Percentiles rank a stretch among this genome's conserved stretches.
Conservation (phyloP, 108 stramenopile species). For the Cyclotella atomus region DNA sequence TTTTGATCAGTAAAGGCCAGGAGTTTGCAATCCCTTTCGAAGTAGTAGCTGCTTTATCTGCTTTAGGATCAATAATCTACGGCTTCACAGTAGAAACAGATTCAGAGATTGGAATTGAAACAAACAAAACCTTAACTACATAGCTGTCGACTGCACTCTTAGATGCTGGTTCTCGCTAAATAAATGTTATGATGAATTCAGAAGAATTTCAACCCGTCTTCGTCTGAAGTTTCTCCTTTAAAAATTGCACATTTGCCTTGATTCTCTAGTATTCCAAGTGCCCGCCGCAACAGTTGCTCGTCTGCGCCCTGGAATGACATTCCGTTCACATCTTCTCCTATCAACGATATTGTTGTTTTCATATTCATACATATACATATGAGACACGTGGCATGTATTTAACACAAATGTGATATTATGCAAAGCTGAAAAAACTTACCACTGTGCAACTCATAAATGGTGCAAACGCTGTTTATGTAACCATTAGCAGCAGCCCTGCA, state of each 20-base stretch:
- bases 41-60: conserved; percentile 34
- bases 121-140: not conserved
- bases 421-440: no score
- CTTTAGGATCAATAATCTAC: conserved; percentile 33
- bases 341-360: not conserved
- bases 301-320: conserved; percentile 89
- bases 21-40: conserved; percentile 40
- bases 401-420: not conserved
- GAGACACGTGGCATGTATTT: not conserved
- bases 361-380: not conserved
- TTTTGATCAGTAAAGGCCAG: not conserved
- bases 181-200: no score
- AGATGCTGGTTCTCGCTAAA: no score
- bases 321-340: conserved; percentile 88
- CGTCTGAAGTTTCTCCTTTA: conserved; percentile 79
- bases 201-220: conserved; percentile 92
- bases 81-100: conserved; percentile 33
- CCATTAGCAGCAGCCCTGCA: conserved; percentile 73
- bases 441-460: conserved; percentile 85
- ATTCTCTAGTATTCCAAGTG: conserved; percentile 74
- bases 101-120: not conserved
- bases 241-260: conserved; percentile 84
- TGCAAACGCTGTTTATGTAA: conserved; percentile 80
- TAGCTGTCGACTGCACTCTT: no score
- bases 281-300: conserved; percentile 83